Base-by-base conservation (phyloP, 2,329 filamentous ascomycete genomes). In the Cordyceps fumosorosea region DNA sequence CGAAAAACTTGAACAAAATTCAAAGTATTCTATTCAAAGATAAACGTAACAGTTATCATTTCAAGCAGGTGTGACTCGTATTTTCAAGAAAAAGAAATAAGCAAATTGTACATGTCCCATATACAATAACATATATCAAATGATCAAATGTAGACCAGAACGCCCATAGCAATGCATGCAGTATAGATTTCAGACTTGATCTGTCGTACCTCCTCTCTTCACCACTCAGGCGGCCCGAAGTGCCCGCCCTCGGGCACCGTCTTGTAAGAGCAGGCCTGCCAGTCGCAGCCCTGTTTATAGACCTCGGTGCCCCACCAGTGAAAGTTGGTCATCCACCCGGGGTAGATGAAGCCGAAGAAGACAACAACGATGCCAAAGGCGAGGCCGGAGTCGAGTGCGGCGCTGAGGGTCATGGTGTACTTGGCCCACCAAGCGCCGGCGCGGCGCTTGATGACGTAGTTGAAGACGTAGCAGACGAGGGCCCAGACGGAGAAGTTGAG, bases 401-500 rank as follows among this genome's bases (percentile, higher is more conserved):
- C 91, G 63, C 88, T 91, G 58, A 96, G 78, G 4, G 90, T 93
- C 90, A 96, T 95, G 47, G 90, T 93, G 73, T 96, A 96, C 75
- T 96, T 95, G 54, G 85, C 86, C 91, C 91, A 96, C 91, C 91
- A 96, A 1, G 84, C 86, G 34, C 80, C 80, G 29, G 85, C 88
- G 24, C 88, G 80, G 42, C 84, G 84, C 71, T 87, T 86, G 69
- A 96, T 82, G 64, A 88, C 74, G 71, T 88, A 87, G 73, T 96
- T 96, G 80, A 96, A 96, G 50, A 91, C 67, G 73, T 89, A 96
- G 76, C 90, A 95, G 16, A 96, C 89, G 8, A 95, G 76, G 0
- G 88, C 89, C 90, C 91, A 96, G 50, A 93, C 89, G 1, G 87
- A 90, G 71, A 95, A 96, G 73, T 96, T 96, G 66, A 96, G 85